phyloP scores from a whole-genome alignment of 2,329 filamentous ascomycete species.

The Calonectria pseudoturangicola region DNA sequence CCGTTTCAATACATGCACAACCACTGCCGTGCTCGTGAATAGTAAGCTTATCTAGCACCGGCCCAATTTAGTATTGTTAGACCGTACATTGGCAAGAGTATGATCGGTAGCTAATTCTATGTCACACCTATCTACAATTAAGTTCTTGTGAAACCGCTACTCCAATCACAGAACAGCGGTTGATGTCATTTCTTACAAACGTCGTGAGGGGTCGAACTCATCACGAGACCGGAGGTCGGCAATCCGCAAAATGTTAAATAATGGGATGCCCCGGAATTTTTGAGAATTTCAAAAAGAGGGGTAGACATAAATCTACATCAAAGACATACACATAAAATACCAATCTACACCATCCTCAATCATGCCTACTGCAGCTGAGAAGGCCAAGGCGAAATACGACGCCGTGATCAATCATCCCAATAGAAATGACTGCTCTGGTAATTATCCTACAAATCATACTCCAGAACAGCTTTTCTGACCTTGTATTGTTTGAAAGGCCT shows the following conservation, averaged over 20 bases:
- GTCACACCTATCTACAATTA: constrained; percentile 8
- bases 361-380: constrained; percentile 37
- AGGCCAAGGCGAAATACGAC: constrained; percentile 40
- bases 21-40: no score
- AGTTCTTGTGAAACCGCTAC: constrained; percentile 7
- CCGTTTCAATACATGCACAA: neutral
- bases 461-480: neutral
- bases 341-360: neutral
- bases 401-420: constrained; percentile 38
- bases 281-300: constrained; percentile 1
- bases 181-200: constrained; percentile 36
- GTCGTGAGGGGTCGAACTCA: constrained; percentile 39
- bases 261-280: neutral
- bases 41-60: neutral
- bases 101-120: neutral
- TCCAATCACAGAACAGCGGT: constrained; percentile 30
- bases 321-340: neutral
- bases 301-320: constrained; percentile 15
- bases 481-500: neutral
- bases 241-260: constrained; percentile 24
- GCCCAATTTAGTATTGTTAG: neutral
- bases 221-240: constrained; percentile 31
- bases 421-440: constrained; percentile 35
- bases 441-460: neutral
- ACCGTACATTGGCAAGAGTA: neutral